Conservation (phyloP, 805 yeast genomes). For the Debaryomyces prosopidis region DNA sequence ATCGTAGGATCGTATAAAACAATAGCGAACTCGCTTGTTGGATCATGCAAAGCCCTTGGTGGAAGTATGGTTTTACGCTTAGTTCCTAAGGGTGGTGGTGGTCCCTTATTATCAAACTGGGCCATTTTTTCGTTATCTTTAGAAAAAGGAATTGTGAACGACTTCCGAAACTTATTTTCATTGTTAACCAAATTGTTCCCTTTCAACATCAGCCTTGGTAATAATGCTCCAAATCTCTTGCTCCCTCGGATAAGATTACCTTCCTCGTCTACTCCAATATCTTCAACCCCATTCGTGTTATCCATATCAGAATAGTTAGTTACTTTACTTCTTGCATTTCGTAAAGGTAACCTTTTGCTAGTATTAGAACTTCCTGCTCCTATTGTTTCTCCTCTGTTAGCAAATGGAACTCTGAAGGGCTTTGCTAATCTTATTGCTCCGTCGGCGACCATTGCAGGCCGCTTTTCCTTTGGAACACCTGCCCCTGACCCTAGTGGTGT, state of each 20-base stretch:
- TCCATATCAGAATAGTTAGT: slow-evolving; percentile 30
- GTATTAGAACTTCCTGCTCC: slow-evolving; percentile 9
- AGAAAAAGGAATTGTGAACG: slow-evolving; percentile 65
- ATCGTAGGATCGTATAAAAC: slow-evolving; percentile 95
- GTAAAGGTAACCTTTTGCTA: slow-evolving; percentile 16
- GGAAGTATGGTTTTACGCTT: slow-evolving; percentile 65
- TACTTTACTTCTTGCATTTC: slow-evolving; percentile 31
- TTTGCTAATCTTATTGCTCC: slow-evolving; percentile 53
- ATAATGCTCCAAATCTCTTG: slow-evolving; percentile 55
- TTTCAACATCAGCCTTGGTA: slow-evolving; percentile 51
- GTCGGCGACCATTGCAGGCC: slow-evolving; percentile 55
- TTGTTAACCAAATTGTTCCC: slow-evolving; percentile 31
- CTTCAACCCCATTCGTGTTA: slow-evolving; percentile 12
- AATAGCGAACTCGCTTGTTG: slow-evolving; percentile 88
- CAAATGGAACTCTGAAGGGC: slow-evolving; percentile 72
- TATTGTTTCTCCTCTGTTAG: slow-evolving; percentile 12
- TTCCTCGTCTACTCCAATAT: slow-evolving; percentile 32
- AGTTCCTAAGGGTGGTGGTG: slow-evolving; percentile 87
- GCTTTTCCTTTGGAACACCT: slow-evolving; percentile 55
- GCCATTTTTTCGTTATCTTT: slow-evolving; percentile 33
- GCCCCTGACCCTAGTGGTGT: slow-evolving; percentile 68
- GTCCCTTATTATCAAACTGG: slow-evolving; percentile 30
- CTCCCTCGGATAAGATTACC: slow-evolving; percentile 26
- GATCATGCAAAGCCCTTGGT: slow-evolving; percentile 96
- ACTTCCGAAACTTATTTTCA: slow-evolving; percentile 38